Evolutionary conservation across 139 green algal species (phyloP).

Genomic region (Chloropicon primus): DNA sequence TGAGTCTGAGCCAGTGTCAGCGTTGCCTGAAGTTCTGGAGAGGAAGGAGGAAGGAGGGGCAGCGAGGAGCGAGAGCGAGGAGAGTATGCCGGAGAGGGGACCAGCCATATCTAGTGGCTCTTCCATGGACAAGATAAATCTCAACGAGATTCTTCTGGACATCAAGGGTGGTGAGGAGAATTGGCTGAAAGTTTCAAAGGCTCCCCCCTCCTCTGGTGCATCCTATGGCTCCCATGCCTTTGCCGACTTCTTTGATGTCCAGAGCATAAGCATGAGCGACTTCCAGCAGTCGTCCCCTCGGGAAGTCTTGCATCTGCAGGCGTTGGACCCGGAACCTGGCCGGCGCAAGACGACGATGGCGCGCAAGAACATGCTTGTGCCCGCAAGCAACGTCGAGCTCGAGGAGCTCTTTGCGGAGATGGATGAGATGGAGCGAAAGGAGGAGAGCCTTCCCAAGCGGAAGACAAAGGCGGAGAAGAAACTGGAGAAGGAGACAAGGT

Average conservation of each 20-base stretch:
- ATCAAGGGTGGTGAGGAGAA: not conserved
- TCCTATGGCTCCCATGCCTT: not conserved
- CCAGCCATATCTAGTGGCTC: too few species aligned
- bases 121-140: too few species aligned
- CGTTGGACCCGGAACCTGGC: not conserved
- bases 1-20: too few species aligned
- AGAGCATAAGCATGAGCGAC: not conserved
- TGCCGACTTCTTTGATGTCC: not conserved
- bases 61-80: not conserved
- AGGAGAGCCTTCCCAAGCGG: not conserved
- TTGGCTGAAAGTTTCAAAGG: not conserved
- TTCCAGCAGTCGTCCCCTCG: not conserved
- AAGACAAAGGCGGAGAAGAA: not conserved
- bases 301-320: not conserved
- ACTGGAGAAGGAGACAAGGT: not conserved
- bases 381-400: not conserved
- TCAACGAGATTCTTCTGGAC: not conserved
- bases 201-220: not conserved
- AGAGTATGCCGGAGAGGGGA: not conserved
- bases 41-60: too few species aligned
- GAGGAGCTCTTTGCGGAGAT: not conserved
- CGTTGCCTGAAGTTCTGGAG: too few species aligned
- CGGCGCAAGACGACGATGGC: too few species aligned
- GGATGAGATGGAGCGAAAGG: not conserved
- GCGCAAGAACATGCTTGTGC: not conserved